Conservation (phyloP, 176 grass and related monocot genomes). For the Zoysia japonica region DNA sequence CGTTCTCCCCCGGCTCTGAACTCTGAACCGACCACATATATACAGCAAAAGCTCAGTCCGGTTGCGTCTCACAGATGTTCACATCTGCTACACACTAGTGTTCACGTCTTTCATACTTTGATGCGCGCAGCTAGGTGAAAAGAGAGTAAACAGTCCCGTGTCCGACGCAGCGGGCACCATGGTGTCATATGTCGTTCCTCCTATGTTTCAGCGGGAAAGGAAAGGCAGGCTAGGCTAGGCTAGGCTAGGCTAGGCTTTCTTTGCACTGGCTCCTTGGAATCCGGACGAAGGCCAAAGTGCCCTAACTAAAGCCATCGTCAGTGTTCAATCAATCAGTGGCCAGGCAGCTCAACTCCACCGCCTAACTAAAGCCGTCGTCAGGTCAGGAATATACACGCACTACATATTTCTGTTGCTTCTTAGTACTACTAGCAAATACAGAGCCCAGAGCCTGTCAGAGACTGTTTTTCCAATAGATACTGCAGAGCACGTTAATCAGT, state of each 20-base stretch:
- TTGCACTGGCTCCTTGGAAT: slow-evolving; percentile 3
- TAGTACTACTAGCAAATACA: background rate
- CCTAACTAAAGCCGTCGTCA: background rate
- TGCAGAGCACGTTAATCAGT: background rate
- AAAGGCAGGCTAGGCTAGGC: too few species aligned
- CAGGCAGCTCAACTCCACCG: slow-evolving; percentile 31
- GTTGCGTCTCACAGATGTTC: background rate
- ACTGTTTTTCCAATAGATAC: background rate
- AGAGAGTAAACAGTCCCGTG: background rate
- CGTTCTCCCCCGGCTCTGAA: background rate
- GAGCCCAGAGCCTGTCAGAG: background rate
- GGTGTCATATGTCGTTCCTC: background rate
- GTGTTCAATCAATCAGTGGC: background rate
- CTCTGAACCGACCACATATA: too few species aligned
- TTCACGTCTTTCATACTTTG: background rate
- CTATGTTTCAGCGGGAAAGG: slow-evolving; percentile 15
- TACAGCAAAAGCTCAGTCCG: background rate
- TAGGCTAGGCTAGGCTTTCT: background rate
- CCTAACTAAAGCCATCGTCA: slow-evolving; percentile 38
- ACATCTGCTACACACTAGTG: background rate
- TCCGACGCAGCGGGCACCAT: background rate
- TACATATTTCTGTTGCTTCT: too few species aligned
- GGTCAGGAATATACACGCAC: background rate
- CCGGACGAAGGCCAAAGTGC: background rate
- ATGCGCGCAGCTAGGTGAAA: background rate